Percentiles rank a stretch among this genome's conserved stretches.
phyloP scores from a whole-genome alignment of 768 basidiomycete genomes.

The Amanita muscaria region DNA sequence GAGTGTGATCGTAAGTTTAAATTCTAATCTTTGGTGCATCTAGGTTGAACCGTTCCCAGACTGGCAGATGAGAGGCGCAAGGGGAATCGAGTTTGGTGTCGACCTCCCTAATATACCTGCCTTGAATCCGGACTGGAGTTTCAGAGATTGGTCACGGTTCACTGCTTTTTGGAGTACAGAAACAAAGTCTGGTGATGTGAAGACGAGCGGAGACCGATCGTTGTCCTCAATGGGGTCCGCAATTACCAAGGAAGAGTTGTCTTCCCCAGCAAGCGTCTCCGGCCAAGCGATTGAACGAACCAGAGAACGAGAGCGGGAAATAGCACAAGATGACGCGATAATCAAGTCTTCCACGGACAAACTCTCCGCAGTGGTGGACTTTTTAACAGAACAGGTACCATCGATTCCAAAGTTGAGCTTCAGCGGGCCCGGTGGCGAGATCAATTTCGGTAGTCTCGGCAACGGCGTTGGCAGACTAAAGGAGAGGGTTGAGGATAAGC shows the following conservation, averaged over 20 bases:
- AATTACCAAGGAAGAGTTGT: conserved; percentile 10
- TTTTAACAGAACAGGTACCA: conserved; percentile 51
- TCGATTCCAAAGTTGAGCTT: conserved; percentile 6
- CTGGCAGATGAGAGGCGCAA: conserved; percentile 89
- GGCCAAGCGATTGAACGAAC: conserved; percentile 6
- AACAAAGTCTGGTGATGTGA: conserved; percentile 27
- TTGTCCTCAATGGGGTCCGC: not conserved
- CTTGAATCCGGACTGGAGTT: conserved; percentile 37
- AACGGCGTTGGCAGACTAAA: conserved; percentile 19
- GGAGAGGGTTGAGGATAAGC: conserved; percentile 17
- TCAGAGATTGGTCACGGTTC: conserved; percentile 58
- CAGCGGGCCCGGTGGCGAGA: conserved; percentile 7
- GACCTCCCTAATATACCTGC: conserved; percentile 46
- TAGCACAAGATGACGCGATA: conserved; percentile 40
- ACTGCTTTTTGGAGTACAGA: conserved; percentile 54
- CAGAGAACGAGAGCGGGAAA: conserved; percentile 16
- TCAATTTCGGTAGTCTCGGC: conserved; percentile 10
- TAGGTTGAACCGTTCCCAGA: conserved; percentile 27
- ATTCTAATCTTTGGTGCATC: not conserved
- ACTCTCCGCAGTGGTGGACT: conserved; percentile 69
- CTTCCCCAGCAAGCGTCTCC: not conserved
- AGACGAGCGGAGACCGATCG: not conserved
- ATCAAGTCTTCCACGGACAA: conserved; percentile 63
- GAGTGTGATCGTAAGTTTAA: conserved; percentile 64
- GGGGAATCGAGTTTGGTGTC: conserved; percentile 63